Evolutionary conservation across 2,329 filamentous ascomycete species (phyloP).

Genomic region (Cercospora janseana): DNA sequence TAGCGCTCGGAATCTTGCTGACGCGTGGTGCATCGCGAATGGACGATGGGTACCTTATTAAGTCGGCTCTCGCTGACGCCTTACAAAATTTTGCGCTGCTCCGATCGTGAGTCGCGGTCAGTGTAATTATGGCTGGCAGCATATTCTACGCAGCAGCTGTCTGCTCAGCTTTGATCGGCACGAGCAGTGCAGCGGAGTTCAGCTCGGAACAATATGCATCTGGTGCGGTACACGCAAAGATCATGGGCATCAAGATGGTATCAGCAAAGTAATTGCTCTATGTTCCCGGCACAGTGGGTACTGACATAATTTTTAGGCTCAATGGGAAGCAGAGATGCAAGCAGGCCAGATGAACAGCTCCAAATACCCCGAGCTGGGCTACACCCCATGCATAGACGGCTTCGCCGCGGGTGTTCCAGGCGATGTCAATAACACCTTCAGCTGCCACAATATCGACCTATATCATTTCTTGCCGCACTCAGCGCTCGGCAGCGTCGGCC

Average conservation of each 20-base stretch:
- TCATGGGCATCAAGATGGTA: slow-evolving; percentile 32
- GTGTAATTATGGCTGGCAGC: slow-evolving; percentile 14
- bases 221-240: slow-evolving; percentile 24
- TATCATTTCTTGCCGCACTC: slow-evolving; percentile 57
- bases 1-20: neutral
- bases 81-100: neutral
- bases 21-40: neutral
- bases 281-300: neutral
- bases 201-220: slow-evolving; percentile 26
- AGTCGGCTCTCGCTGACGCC: too few species aligned
- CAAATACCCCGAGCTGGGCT: slow-evolving; percentile 42
- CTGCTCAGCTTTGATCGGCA: slow-evolving; percentile 18
- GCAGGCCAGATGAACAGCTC: slow-evolving; percentile 40
- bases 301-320: slow-evolving; percentile 20
- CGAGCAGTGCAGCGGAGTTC: slow-evolving; percentile 17
- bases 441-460: slow-evolving; percentile 50
- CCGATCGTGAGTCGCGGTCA: neutral
- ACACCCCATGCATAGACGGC: slow-evolving; percentile 28
- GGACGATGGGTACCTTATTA: slow-evolving; percentile 4
- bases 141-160: slow-evolving; percentile 8
- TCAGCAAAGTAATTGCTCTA: neutral
- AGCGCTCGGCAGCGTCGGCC: slow-evolving; percentile 50
- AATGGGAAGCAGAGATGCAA: slow-evolving; percentile 39
- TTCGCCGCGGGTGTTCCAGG: slow-evolving; percentile 24
- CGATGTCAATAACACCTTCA: slow-evolving; percentile 37